Conservation (phyloP, 1,284 basidiomycete genomes). For the Sanghuangporus weigelae region DNA sequence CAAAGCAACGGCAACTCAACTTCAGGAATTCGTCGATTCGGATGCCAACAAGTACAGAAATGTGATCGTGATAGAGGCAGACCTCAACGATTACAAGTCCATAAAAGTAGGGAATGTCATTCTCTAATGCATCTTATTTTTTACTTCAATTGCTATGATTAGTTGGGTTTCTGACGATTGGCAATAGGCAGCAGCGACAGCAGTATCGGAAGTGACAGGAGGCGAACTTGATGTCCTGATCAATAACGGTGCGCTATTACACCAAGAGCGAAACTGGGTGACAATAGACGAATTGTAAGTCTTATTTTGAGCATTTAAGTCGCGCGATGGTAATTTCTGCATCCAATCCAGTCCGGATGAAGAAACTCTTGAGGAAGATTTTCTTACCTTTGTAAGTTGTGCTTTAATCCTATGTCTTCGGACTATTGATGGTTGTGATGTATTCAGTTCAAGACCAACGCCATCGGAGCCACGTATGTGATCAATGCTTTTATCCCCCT, state of each 20-base stretch:
- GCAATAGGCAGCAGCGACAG: background rate
- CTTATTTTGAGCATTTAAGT: background rate
- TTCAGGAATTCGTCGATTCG: constrained; percentile 14
- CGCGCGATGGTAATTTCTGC: background rate
- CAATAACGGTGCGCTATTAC: constrained; percentile 27
- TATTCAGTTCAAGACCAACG: constrained; percentile 22
- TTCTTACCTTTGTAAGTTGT: constrained; percentile 21
- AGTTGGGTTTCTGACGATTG: background rate
- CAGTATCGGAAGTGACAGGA: constrained; percentile 11
- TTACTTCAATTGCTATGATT: background rate
- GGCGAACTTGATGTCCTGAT: constrained; percentile 31
- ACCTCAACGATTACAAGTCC: constrained; percentile 26
- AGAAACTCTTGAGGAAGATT: constrained; percentile 23
- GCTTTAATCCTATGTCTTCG: background rate
- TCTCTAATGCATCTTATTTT: background rate
- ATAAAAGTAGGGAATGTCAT: constrained; percentile 23
- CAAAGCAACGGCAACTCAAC: background rate
- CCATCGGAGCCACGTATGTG: constrained; percentile 21
- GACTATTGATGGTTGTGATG: background rate
- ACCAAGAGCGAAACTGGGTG: background rate
- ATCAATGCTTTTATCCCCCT: constrained; percentile 25
- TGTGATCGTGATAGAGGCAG: constrained; percentile 29
- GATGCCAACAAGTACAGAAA: constrained; percentile 20
- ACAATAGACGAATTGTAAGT: constrained; percentile 21
- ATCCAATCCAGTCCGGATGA: constrained; percentile 4